Evolutionary conservation across 345 rosid species (phyloP).

Genomic region (Eucalyptus curtisii): DNA sequence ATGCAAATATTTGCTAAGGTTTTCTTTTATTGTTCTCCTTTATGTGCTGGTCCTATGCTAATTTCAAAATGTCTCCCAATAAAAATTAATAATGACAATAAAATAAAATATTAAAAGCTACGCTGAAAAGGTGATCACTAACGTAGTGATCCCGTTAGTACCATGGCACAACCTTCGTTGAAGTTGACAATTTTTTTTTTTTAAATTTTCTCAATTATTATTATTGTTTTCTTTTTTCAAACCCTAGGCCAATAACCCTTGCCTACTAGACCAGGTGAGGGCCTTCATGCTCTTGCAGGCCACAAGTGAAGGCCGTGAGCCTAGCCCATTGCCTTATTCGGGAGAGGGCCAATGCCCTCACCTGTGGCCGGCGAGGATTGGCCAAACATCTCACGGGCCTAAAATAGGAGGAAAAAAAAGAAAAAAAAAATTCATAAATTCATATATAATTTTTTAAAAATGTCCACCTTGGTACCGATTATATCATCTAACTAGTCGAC

Average conservation of each 20-base stretch:
- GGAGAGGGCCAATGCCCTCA: neutral
- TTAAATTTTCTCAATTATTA: too few relatives aligned
- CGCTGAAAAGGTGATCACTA: too few relatives aligned
- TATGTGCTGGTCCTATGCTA: too few relatives aligned
- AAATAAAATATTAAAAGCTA: too few relatives aligned
- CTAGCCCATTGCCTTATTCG: neutral
- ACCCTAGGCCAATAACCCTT: neutral
- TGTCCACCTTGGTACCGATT: accelerated
- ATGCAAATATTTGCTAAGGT: too few relatives aligned
- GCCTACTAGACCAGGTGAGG: neutral
- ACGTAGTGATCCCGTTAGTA: neutral
- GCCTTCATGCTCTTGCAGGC: neutral
- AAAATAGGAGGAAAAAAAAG: too few relatives aligned
- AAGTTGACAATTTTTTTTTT: neutral
- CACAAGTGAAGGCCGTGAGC: neutral
- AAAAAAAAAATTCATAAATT: too few relatives aligned
- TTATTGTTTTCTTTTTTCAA: too few relatives aligned
- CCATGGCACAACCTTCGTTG: neutral
- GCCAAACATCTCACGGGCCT: accelerated
- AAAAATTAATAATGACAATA: too few relatives aligned
- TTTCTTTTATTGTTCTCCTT: too few relatives aligned
- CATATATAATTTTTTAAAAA: too few relatives aligned
- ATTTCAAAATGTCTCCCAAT: too few relatives aligned
- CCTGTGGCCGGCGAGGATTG: accelerated
- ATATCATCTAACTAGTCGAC: accelerated